These are phyloP conservation scores for Rhazya stricta DNA, from an alignment of 257 asterid genomes.

Conservation along the genomic window DNA sequence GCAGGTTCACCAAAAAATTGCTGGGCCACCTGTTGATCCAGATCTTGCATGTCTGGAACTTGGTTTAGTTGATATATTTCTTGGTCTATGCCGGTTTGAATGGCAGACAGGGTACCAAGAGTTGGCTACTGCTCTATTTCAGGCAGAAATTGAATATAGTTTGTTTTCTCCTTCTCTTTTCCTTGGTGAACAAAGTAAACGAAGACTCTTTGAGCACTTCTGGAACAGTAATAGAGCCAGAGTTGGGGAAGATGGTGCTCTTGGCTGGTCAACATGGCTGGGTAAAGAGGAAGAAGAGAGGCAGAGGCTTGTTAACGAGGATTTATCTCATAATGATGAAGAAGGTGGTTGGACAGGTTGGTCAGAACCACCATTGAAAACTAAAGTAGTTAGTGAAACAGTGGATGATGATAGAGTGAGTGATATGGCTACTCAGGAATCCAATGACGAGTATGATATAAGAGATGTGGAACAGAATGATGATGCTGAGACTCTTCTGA, in stretches of 20 bases:
- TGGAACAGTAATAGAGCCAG: constrained; percentile 91
- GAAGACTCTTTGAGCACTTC: constrained; percentile 81
- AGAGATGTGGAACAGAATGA: constrained; percentile 56
- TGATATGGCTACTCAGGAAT: constrained; percentile 45
- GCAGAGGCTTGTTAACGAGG: constrained; percentile 63
- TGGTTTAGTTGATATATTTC: constrained; percentile 70
- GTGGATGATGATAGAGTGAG: constrained; percentile 31
- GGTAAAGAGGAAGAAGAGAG: constrained; percentile 93
- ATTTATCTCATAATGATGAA: constrained; percentile 44
- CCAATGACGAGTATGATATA: constrained; percentile 47
- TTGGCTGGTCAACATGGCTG: constrained; percentile 93
- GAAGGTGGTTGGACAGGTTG: constrained; percentile 99
- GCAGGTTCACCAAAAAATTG: constrained; percentile 55
- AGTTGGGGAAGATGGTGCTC: constrained; percentile 94
- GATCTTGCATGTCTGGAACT: constrained; percentile 55
- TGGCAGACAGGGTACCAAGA: constrained; percentile 97
- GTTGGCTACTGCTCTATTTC: constrained; percentile 91
- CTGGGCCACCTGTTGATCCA: constrained; percentile 42
- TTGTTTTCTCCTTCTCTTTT: constrained; percentile 78
- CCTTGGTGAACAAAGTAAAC: constrained; percentile 81
- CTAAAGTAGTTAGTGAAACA: constrained; percentile 36
- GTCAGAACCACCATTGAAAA: constrained; percentile 62
- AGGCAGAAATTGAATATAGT: constrained; percentile 84
- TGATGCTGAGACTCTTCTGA: constrained; percentile 74
- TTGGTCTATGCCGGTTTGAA: constrained; percentile 84